Conservation (phyloP, 1,139 yeast genomes). For the Scheffersomyces titani region DNA sequence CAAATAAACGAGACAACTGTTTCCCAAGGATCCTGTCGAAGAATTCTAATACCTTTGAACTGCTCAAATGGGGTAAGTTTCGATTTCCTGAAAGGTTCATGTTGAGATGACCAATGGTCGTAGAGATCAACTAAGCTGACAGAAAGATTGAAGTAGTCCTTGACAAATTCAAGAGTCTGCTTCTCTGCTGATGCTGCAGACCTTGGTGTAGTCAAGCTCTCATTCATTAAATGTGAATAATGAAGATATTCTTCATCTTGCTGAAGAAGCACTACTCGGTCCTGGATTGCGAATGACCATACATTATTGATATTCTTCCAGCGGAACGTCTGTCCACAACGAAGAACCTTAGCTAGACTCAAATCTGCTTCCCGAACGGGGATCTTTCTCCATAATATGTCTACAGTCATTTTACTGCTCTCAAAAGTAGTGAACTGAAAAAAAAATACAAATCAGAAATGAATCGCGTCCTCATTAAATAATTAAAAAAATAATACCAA, state of each 20-base stretch:
- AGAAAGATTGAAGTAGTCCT: conserved; percentile 71
- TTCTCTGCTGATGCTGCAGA: not conserved
- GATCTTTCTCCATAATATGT: conserved; percentile 15
- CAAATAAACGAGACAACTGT: conserved; percentile 87
- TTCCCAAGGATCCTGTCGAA: conserved; percentile 97
- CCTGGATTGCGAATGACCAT: conserved; percentile 60
- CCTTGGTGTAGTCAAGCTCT: not conserved
- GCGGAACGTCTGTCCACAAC: conserved; percentile 88
- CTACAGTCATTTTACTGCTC: conserved; percentile 6
- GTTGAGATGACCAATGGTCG: conserved; percentile 60
- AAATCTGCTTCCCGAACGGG: conserved; percentile 45
- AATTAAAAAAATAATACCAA: too few relatives aligned
- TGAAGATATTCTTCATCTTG: conserved; percentile 42
- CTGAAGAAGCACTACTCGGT: conserved; percentile 51
- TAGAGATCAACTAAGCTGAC: conserved; percentile 57
- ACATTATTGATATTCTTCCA: conserved; percentile 61
- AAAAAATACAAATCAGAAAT: not conserved
- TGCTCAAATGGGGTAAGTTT: conserved; percentile 36
- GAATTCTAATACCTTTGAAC: conserved; percentile 74
- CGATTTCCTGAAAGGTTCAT: conserved; percentile 40
- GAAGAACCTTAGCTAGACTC: conserved; percentile 63
- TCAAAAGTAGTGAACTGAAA: not conserved
- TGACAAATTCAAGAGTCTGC: conserved; percentile 43
- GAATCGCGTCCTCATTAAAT: not conserved
- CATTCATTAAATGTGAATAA: conserved; percentile 31